Percentiles rank a stretch among this genome's conserved stretches.
Conservation (phyloP, 352 stramenopile genomes). For the Pythium periplocum region DNA sequence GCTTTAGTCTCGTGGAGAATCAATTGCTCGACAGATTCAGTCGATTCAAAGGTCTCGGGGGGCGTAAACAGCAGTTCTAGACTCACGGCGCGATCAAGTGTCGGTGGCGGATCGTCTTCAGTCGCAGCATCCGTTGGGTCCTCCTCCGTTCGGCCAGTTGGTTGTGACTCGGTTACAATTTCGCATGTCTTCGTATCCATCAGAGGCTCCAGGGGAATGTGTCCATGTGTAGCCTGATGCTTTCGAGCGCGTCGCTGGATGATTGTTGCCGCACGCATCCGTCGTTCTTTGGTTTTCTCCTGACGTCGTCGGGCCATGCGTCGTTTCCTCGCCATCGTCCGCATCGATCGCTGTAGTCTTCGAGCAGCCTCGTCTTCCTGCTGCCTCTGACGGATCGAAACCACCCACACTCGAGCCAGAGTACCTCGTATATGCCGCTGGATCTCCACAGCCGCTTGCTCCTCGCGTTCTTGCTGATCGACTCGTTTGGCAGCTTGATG, state of each 20-base stretch:
- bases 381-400: conserved; percentile 6
- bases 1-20: too few species aligned
- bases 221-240: too few species aligned
- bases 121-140: too few species aligned
- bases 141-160: too few species aligned
- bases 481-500: conserved; percentile 38
- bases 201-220: conserved; percentile 1
- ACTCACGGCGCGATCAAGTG: conserved; percentile 31
- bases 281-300: conserved; percentile 14
- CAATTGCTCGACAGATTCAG: too few species aligned
- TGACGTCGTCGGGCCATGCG: too few species aligned
- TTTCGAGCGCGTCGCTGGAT: conserved; percentile 31
- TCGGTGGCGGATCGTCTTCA: too few species aligned
- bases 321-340: conserved; percentile 1
- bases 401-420: conserved; percentile 18
- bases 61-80: conserved; percentile 52
- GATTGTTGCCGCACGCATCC: conserved; percentile 30
- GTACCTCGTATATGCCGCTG: conserved; percentile 36
- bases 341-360: conserved; percentile 26
- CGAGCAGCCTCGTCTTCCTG: conserved; percentile 22
- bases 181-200: too few species aligned
- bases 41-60: too few species aligned
- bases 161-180: too few species aligned
- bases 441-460: conserved; percentile 28
- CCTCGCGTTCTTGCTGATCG: conserved; percentile 38